Percentiles rank a stretch among this genome's conserved stretches.
Evolutionary conservation across 2,329 filamentous ascomycete species (phyloP).

Genomic region (Nannizzia gypsea): DNA sequence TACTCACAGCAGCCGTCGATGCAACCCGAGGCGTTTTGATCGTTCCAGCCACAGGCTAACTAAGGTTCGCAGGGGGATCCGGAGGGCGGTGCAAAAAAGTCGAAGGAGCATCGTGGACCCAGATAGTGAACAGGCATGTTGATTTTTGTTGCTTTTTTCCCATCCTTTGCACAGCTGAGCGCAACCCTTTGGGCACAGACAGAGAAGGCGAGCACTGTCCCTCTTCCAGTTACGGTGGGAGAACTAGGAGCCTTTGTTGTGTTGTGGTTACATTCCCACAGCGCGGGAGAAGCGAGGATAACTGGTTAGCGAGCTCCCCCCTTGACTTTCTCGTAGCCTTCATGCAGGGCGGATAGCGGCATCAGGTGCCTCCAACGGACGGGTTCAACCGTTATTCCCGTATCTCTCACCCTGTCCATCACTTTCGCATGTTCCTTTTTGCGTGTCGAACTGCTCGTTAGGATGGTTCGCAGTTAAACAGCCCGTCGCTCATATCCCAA

Average conservation of each 20-base stretch:
- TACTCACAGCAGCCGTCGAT: background rate
- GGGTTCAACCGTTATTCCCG: background rate
- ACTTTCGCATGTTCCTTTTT: background rate
- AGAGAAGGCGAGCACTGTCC: no score
- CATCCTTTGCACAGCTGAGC: background rate
- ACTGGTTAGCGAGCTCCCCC: background rate
- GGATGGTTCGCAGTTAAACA: background rate
- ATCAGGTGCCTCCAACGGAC: background rate
- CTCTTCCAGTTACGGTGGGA: background rate
- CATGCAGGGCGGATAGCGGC: slow-evolving; percentile 2
- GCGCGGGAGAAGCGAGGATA: background rate
- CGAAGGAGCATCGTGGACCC: no score
- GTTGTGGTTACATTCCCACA: background rate
- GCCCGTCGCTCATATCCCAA: no score
- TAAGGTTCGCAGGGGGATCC: background rate
- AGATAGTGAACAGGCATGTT: background rate
- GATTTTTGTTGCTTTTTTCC: background rate
- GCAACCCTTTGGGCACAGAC: no score
- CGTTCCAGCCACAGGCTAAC: slow-evolving; percentile 4
- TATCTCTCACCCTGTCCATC: background rate
- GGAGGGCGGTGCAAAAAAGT: background rate
- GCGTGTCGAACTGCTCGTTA: background rate
- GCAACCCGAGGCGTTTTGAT: background rate
- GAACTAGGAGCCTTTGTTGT: background rate
- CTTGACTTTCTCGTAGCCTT: background rate